A percentile compares a stretch with the other conserved stretches of the same genome.
These are phyloP conservation scores for Lentinula edodes DNA, from an alignment of 768 basidiomycete species.

Conservation along the genomic window DNA sequence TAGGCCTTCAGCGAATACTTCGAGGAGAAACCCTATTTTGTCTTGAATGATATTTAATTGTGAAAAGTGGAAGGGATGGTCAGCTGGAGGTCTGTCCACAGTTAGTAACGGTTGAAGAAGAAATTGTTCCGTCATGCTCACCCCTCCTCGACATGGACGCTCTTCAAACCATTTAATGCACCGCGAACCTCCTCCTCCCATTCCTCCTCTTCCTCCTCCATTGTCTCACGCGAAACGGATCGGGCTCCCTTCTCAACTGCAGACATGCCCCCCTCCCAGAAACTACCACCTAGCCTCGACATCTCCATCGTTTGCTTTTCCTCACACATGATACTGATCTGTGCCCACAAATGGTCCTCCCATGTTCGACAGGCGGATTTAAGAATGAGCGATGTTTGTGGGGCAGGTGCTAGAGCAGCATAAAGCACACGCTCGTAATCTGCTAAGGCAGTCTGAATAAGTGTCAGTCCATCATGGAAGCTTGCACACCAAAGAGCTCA, in stretches of 20 bases:
- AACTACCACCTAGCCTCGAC: constrained; percentile 61
- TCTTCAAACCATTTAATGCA: constrained; percentile 52
- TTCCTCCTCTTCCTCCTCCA: constrained; percentile 35
- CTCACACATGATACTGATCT: constrained; percentile 75
- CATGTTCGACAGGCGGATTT: constrained; percentile 79
- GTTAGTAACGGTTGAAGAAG: constrained; percentile 4
- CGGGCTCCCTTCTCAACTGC: constrained; percentile 35
- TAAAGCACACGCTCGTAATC: constrained; percentile 81
- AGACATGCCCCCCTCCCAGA: constrained; percentile 69
- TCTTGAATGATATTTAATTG: constrained; percentile 76
- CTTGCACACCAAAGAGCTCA: neutral
- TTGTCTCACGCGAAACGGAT: constrained; percentile 16
- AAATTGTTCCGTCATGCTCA: constrained; percentile 21
- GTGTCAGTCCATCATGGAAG: neutral
- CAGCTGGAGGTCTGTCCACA: constrained; percentile 45
- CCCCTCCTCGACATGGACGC: constrained; percentile 61
- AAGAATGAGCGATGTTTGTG: constrained; percentile 57
- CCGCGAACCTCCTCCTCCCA: constrained; percentile 63
- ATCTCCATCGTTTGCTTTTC: constrained; percentile 73
- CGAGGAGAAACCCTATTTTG: constrained; percentile 60
- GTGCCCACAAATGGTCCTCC: constrained; percentile 96
- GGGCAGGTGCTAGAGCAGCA: constrained; percentile 75
- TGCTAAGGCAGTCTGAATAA: constrained; percentile 48
- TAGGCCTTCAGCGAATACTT: constrained; percentile 59
- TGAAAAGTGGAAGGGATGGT: constrained; percentile 77